Evolutionary conservation across 768 basidiomycete genomes (phyloP), one percentile per base, ranked within the genome.

Genomic region (Auricularia sp.): DNA sequence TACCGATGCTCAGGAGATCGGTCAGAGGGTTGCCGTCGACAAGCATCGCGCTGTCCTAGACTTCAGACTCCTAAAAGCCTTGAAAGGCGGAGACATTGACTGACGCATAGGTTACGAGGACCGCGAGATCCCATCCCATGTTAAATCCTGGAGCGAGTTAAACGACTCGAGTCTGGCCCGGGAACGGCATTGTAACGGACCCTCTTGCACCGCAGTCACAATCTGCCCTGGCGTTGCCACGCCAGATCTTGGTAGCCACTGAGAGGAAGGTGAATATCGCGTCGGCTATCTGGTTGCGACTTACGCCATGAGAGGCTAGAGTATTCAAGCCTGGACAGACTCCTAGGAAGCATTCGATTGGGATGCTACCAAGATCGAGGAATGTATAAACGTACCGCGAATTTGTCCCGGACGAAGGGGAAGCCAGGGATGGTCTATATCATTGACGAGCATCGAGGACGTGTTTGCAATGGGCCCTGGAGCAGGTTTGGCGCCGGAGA

Each of bases 201-300:
- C 65, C 51, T 65, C 65, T 36, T 53, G 44, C 36, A 65, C 65
- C 11, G 65, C 65, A 16, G 36, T 54, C 5, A 65, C 43, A 42
- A 65, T 53, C 34, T 65, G 65, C 6, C 51, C 61, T 6, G 65
- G 65, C n/a, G 47, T 62, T n/a, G 65, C 65, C 16, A 65, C 61
- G 34, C 65, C 65, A 35, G 39, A 23, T 10, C 64, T 33, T 8
- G 64, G 64, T 14, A 65, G 60, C 33, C 53, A 65, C 64, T 65
- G 16, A 36, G n/a, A 14, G 21, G 29, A 29, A 29, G 29, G 29
- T 29, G 29, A 29, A 29, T 29, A 29, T 29, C 29, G 29, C 29
- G 0, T 29, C 29, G 29, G 29, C 29, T 29, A 29, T 29, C 29
- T 29, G 29, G 29, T 29, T 29, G 29, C 29, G 0, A 42, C 64